Conservation (phyloP, 768 basidiomycete genomes). For the Kwoniella heveanensis region DNA sequence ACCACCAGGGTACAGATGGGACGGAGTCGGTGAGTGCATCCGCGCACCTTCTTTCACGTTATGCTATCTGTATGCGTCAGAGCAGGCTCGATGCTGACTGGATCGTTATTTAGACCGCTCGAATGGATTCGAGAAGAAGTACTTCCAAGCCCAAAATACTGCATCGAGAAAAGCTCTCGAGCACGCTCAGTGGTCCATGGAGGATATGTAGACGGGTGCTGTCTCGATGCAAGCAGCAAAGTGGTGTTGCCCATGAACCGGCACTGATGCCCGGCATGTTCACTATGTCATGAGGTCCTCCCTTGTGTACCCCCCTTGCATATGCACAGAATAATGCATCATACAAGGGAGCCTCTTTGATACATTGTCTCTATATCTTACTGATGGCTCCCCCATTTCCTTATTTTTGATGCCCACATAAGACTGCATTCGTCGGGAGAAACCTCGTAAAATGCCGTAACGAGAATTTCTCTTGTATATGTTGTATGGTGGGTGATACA, state of each 20-base stretch:
- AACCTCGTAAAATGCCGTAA: slow-evolving; percentile 12
- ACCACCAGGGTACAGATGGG: slow-evolving; percentile 94
- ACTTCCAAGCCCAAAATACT: slow-evolving; percentile 81
- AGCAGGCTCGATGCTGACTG: no score
- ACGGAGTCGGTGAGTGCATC: slow-evolving; percentile 77
- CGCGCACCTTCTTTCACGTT: background rate
- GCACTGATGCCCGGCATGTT: no score
- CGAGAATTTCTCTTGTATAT: slow-evolving; percentile 1
- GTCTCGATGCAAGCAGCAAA: background rate
- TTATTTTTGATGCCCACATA: background rate
- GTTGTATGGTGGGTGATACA: background rate
- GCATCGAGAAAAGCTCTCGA: slow-evolving; percentile 70
- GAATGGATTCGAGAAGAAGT: slow-evolving; percentile 91
- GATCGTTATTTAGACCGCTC: slow-evolving; percentile 69
- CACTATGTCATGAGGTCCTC: no score
- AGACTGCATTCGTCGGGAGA: background rate
- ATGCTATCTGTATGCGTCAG: no score
- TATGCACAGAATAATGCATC: no score
- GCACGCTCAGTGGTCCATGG: slow-evolving; percentile 82
- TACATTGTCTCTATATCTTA: background rate
- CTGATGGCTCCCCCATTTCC: no score
- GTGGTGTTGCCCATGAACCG: no score
- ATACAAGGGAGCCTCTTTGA: no score
- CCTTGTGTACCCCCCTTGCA: no score
- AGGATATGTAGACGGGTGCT: slow-evolving; percentile 71